A percentile compares a stretch with the other conserved stretches of the same genome.
Conservation (phyloP, 441 rosid species). For the Adansonia grandidieri region DNA sequence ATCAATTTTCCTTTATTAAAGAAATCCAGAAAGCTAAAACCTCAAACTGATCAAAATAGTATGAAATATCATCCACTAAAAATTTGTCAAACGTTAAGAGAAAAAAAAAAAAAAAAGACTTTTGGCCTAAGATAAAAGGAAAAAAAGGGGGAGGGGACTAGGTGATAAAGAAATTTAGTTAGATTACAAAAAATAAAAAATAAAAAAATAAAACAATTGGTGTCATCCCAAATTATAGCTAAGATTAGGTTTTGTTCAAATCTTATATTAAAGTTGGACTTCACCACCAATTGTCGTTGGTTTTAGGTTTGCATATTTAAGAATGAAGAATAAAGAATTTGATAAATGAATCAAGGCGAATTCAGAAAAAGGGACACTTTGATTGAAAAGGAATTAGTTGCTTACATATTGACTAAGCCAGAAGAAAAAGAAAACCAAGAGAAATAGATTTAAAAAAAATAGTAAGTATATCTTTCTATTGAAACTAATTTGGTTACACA, state of each 20-base stretch:
- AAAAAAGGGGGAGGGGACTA: not conserved
- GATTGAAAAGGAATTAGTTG: not conserved
- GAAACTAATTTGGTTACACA: not conserved
- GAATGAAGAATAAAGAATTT: not conserved
- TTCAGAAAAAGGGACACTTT: not conserved
- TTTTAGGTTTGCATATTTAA: not conserved
- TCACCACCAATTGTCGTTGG: not conserved
- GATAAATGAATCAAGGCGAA: not conserved
- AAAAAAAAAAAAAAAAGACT: not conserved
- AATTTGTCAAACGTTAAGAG: not conserved
- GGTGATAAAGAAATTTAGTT: not conserved
- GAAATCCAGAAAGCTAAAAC: not conserved
- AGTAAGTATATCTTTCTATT: too few species aligned
- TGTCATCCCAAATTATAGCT: not conserved
- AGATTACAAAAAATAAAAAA: not conserved
- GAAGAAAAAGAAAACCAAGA: not conserved
- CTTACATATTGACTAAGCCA: not conserved
- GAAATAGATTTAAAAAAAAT: too few species aligned
- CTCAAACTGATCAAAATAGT: not conserved
- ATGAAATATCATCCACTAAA: not conserved
- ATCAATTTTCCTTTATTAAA: not conserved
- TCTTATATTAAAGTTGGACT: not conserved
- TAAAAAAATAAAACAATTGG: not conserved
- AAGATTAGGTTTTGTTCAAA: too few species aligned
- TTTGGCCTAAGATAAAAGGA: not conserved